Evolutionary conservation across 192 early-diverging fungal genomes (phyloP), one percentile per base, ranked within the genome.

Genomic region (Coemansia sp.): DNA sequence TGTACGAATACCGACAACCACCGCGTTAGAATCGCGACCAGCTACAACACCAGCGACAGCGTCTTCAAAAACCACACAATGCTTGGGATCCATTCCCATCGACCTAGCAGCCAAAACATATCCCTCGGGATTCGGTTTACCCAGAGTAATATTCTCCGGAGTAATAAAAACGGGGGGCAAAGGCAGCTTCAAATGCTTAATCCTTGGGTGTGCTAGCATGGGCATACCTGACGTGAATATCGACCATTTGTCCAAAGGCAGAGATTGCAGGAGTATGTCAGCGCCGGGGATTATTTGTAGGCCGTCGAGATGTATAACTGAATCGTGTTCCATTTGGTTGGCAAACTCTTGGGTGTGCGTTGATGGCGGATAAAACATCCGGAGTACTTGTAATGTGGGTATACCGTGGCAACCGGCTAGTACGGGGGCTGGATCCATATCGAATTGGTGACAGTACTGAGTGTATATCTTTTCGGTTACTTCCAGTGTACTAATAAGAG

Each of bases 11-110:
- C 72, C 78, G 16, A 80, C 46, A 3, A 80, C 78, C 20, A 72
- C 36, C 0, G 72, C 69, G 4, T 65, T 69, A 0, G 72, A 39
- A 8, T 46, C 65, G 3, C 40, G 33, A 11, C 78, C 78, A 13
- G 78, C 52, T 0, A 3, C 22, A 3, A 65, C 67, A 0, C 78
- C 78, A 0, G 78, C 78, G 18, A 18, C 63, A 1, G 78, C 78
- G 46, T 80, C 78, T n/a, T 80, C 78, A 61, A 81, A 81, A 6
- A 81, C 79, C 18, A 81, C 47, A 11, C 79, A 81, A 2, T 57
- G 3, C 8, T 7, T 27, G 0, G 65, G 6, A 18, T 81, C 64
- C 8, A 44, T 18, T 16, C 68, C 64, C 49, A 76, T 43, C 16
- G 29, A 39, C 53, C 52, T 44, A 0, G 79, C 79, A 6, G 74